These are phyloP conservation scores for Alternaria metachromatica DNA, from an alignment of 2,329 filamentous ascomycete species.

Conservation along the genomic window DNA sequence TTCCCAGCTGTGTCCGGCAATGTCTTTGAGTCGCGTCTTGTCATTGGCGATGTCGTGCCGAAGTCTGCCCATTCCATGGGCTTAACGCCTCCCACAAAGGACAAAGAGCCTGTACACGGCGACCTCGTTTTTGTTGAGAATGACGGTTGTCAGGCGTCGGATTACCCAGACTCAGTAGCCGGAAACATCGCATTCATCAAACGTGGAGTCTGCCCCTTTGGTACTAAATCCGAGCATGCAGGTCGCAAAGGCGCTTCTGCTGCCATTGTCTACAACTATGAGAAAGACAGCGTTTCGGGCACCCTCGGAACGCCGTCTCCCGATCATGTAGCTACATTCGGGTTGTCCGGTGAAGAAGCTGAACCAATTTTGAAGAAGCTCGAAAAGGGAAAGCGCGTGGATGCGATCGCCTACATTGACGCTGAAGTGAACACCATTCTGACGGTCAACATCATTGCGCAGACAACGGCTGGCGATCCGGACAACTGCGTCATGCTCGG, in stretches of 20 bases:
- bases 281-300: constrained; percentile 65
- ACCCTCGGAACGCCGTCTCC: constrained; percentile 70
- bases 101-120: constrained; percentile 47
- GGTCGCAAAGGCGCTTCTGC: constrained; percentile 74
- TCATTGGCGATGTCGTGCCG: constrained; percentile 42
- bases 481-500: constrained; percentile 52
- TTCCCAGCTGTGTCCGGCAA: constrained; percentile 46
- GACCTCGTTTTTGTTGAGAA: constrained; percentile 44
- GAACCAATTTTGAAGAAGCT: constrained; percentile 59
- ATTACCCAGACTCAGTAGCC: constrained; percentile 66
- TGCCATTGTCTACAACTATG: constrained; percentile 78
- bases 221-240: constrained; percentile 72
- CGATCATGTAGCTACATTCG: constrained; percentile 71
- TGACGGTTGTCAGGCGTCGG: constrained; percentile 49
- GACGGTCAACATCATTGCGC: constrained; percentile 54
- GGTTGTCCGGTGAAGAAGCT: constrained; percentile 68
- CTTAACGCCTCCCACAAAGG: constrained; percentile 45
- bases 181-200: constrained; percentile 75
- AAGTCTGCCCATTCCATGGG: constrained; percentile 46
- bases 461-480: constrained; percentile 48
- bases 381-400: constrained; percentile 57
- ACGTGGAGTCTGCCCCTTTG: constrained; percentile 76
- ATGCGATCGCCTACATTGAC: constrained; percentile 55
- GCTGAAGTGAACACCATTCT: constrained; percentile 57
- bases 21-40: constrained; percentile 46